Conservation (phyloP, 2,329 filamentous ascomycete species). For the Microdochium paspali region DNA sequence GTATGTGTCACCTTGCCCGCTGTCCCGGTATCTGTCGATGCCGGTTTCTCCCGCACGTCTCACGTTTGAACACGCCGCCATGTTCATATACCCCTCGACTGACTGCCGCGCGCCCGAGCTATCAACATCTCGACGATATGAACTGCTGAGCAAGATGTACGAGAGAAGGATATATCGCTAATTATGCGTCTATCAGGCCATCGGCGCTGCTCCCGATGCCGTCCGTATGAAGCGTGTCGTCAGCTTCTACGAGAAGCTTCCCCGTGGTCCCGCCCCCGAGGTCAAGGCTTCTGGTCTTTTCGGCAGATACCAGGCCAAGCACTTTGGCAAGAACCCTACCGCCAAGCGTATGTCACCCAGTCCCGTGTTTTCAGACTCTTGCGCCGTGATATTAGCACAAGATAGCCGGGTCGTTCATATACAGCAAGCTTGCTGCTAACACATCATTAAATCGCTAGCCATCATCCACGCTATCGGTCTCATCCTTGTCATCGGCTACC, state of each 20-base stretch:
- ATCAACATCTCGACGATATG: neutral
- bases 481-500: conserved; percentile 78
- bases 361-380: neutral
- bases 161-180: conserved; percentile 20
- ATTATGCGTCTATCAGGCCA: conserved; percentile 53
- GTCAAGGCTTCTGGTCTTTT: conserved; percentile 73
- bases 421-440: too few species aligned
- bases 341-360: conserved; percentile 64
- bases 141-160: neutral
- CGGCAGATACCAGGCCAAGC: conserved; percentile 78
- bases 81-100: neutral
- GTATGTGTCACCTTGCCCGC: conserved; percentile 44
- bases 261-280: conserved; percentile 82
- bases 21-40: neutral
- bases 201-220: conserved; percentile 91
- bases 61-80: neutral
- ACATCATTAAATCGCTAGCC: too few species aligned
- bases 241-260: conserved; percentile 97
- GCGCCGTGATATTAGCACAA: neutral
- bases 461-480: conserved; percentile 77
- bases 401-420: neutral
- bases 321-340: conserved; percentile 93
- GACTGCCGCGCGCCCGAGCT: neutral
- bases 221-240: conserved; percentile 97
- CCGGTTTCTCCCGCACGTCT: neutral